Conservation (phyloP, 202 grass and related monocot species). For the Digitaria exilis region DNA sequence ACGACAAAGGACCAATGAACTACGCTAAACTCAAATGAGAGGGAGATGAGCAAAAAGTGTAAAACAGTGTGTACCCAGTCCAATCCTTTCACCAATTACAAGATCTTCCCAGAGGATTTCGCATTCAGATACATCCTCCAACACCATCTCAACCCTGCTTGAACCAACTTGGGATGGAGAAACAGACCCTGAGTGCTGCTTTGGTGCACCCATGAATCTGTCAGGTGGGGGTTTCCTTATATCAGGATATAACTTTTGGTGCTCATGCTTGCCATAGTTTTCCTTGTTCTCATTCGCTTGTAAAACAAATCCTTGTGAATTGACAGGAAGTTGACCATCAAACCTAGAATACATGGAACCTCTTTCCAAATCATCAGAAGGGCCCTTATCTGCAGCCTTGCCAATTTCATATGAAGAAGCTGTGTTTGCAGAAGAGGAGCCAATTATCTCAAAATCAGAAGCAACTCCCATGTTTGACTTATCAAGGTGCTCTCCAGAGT, state of each 20-base stretch:
- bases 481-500: slow-evolving; percentile 23
- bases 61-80: slow-evolving; percentile 64
- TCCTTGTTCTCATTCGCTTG: slow-evolving; percentile 42
- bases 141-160: slow-evolving; percentile 62
- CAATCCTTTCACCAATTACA: slow-evolving; percentile 89
- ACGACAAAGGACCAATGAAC: background rate
- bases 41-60: slow-evolving; percentile 3
- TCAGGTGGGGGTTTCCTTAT: slow-evolving; percentile 57
- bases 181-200: slow-evolving; percentile 47
- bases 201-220: slow-evolving; percentile 50
- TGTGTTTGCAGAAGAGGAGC: slow-evolving; percentile 24
- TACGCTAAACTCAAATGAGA: slow-evolving; percentile 17
- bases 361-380: slow-evolving; percentile 34
- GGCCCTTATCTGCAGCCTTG: slow-evolving; percentile 41
- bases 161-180: slow-evolving; percentile 50
- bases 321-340: slow-evolving; percentile 39
- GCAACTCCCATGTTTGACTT: slow-evolving; percentile 25
- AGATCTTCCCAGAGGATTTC: slow-evolving; percentile 94
- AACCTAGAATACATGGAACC: slow-evolving; percentile 48
- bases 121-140: slow-evolving; percentile 83
- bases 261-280: slow-evolving; percentile 46
- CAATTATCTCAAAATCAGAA: slow-evolving; percentile 26
- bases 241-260: slow-evolving; percentile 40
- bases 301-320: slow-evolving; percentile 24
- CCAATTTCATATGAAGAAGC: slow-evolving; percentile 36